A percentile compares a stretch with the other conserved stretches of the same genome.
Evolutionary conservation across 164 flowering plant species (phyloP).

Genomic region (Vitis labrusca): DNA sequence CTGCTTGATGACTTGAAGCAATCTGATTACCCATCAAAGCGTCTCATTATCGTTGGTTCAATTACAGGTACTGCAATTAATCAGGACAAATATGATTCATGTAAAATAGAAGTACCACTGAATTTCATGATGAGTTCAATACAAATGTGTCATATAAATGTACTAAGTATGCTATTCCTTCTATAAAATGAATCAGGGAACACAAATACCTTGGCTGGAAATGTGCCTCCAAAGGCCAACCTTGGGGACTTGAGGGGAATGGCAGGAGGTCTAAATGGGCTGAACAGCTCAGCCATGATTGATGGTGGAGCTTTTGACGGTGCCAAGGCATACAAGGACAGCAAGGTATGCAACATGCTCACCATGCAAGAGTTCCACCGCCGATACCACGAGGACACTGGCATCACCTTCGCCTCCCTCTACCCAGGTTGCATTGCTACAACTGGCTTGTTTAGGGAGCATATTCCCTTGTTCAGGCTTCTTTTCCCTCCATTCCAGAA

Average conservation of each 20-base stretch:
- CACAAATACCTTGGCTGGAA: conserved; percentile 97
- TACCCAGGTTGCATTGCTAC: conserved; percentile 99
- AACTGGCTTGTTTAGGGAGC: conserved; percentile 89
- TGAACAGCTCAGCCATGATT: conserved; percentile 86
- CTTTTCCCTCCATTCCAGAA: conserved; percentile 99
- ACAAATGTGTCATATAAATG: neutral
- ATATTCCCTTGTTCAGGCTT: conserved; percentile 84
- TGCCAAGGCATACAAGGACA: conserved; percentile 98
- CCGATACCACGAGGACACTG: conserved; percentile 92
- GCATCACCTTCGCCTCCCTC: conserved; percentile 86
- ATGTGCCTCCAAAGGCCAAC: conserved; percentile 98
- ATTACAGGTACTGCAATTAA: conserved; percentile 65
- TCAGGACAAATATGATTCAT: no score
- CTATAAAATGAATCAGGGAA: conserved; percentile 52
- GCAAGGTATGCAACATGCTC: conserved; percentile 99
- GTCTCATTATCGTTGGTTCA: conserved; percentile 93
- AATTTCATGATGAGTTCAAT: no score
- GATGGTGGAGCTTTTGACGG: conserved; percentile 97
- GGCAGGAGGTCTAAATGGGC: conserved; percentile 78
- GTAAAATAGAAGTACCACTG: no score
- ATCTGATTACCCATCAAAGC: conserved; percentile 88
- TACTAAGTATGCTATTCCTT: neutral
- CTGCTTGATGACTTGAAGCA: conserved; percentile 74
- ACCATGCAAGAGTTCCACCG: conserved; percentile 98
- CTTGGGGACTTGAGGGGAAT: conserved; percentile 95